These are phyloP conservation scores for Chlamydomonas applanata DNA, from an alignment of 139 green algal genomes.

Conservation along the genomic window DNA sequence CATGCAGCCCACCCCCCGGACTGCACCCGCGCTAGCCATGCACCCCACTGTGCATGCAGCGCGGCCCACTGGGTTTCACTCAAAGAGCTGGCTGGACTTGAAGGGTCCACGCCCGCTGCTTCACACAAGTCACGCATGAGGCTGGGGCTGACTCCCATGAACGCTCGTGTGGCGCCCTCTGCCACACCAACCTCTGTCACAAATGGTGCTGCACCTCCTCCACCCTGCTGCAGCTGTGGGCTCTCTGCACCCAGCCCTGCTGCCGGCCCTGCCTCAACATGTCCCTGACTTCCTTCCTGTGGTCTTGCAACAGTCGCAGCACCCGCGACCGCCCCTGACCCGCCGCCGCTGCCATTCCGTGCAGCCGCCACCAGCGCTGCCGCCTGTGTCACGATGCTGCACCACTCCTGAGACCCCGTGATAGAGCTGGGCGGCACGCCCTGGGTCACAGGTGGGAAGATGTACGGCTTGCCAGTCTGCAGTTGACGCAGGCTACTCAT, in stretches of 20 bases:
- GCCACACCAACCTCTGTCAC: not conserved
- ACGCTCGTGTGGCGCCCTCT: constrained; percentile 43
- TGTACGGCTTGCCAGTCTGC: constrained; percentile 64
- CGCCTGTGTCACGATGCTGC: constrained; percentile 36
- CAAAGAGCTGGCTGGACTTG: constrained; percentile 14
- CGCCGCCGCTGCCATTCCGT: not conserved
- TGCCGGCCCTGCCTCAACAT: not conserved
- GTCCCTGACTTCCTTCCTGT: constrained; percentile 16
- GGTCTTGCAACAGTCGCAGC: too few relatives aligned
- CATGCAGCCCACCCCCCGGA: constrained; percentile 32
- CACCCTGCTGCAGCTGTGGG: constrained; percentile 6
- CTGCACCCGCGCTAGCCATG: constrained; percentile 51
- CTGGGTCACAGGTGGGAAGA: constrained; percentile 49
- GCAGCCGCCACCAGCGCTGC: constrained; percentile 36
- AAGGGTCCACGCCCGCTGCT: constrained; percentile 21
- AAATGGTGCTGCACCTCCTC: not conserved
- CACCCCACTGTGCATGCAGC: constrained; percentile 53
- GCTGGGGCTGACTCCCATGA: constrained; percentile 65
- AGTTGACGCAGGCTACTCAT: constrained; percentile 72
- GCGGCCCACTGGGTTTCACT: constrained; percentile 33
- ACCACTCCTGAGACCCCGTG: constrained; percentile 30
- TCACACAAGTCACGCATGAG: constrained; percentile 62
- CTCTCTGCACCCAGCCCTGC: not conserved
- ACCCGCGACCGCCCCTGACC: too few relatives aligned
- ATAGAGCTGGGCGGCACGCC: constrained; percentile 52